Base-by-base conservation (phyloP, 208 protist species). In the Crithidia bombi region DNA sequence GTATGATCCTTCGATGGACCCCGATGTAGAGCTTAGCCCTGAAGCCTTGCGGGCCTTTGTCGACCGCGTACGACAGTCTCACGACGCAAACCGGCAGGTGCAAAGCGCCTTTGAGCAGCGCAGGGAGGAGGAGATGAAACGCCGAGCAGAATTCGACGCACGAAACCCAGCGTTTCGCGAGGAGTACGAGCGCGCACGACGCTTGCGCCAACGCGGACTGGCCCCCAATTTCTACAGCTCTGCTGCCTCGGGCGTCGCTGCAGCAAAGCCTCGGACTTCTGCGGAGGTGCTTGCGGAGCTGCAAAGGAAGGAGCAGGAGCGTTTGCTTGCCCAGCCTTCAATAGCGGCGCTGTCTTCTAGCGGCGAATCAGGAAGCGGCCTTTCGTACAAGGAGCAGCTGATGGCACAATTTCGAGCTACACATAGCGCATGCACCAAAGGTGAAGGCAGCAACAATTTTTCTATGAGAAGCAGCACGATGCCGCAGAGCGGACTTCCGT, bases 1-100 rank as follows among this genome's bases (percentile, higher is more conserved):
- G 26, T 92, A 93, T 69, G 85, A 93, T 69, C 91, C 91, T 6
- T 79, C 79, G 36, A 93, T 96, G 88, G 91, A 96, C 66, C 87
- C 88, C 12, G 76, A 80, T 61, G 86, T 94, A 12, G 82, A 96
- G 69, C 82, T 96, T 17, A 83, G 74, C 33, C 75, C 83, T 7
- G 88, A 96, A 62, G 82, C 89, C 28, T 57, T 96, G 26, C 87
- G 91, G 32, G 65, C 78, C 39, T 96, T 96, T 69, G 91, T 94
- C 5, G 91, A 96, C 66, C 83, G 82, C 25, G 57, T 91, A 23
- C 74, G 78, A 19, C 65, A 71, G 69, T 69, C 66, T 35, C 83
- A 92, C 57, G 65, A 85, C n/a, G 65, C 51, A 14, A 85, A 78
- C 21, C 49, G 51, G 47, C 63, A 84, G 63, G 38, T 80, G 25